These are phyloP conservation scores for Pachysolen tannophilus DNA, from an alignment of 805 yeast genomes.

Conservation along the genomic window DNA sequence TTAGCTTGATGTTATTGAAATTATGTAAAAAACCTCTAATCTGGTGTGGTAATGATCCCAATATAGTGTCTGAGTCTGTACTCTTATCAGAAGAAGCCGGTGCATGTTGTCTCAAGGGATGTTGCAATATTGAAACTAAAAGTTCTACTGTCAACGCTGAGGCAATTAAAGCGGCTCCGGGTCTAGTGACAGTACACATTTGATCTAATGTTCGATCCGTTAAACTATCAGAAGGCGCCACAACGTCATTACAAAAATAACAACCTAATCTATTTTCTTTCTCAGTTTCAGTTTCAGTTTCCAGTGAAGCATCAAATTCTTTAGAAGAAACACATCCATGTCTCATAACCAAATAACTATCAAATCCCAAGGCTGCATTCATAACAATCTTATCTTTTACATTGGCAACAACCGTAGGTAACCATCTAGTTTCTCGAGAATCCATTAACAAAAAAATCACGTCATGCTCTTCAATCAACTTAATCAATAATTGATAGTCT, in stretches of 20 bases:
- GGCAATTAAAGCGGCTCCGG: constrained; percentile 90
- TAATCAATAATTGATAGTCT: constrained; percentile 45
- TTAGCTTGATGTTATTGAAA: constrained; percentile 55
- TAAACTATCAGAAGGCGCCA: constrained; percentile 87
- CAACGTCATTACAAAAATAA: constrained; percentile 92
- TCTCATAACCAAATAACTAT: constrained; percentile 86
- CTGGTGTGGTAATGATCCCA: constrained; percentile 85
- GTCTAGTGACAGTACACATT: constrained; percentile 98
- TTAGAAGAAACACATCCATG: constrained; percentile 52
- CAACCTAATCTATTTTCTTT: constrained; percentile 77
- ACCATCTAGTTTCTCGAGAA: constrained; percentile 94
- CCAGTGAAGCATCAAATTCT: constrained; percentile 14
- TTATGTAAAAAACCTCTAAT: constrained; percentile 75
- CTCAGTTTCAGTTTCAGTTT: constrained; percentile 11
- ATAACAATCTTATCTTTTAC: constrained; percentile 66
- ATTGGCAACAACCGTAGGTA: constrained; percentile 81
- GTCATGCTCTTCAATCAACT: constrained; percentile 62
- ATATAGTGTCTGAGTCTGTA: constrained; percentile 25
- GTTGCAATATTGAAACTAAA: constrained; percentile 66
- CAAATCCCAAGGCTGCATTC: constrained; percentile 94
- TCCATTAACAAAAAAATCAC: constrained; percentile 79
- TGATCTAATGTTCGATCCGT: constrained; percentile 88
- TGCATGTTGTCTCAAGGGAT: constrained; percentile 41
- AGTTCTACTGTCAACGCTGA: constrained; percentile 83
- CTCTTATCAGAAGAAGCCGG: constrained; percentile 20